Evolutionary conservation across 2,329 filamentous ascomycete genomes (phyloP), one percentile per base, ranked within the genome.

Genomic region (Clarireedia hainanense): DNA sequence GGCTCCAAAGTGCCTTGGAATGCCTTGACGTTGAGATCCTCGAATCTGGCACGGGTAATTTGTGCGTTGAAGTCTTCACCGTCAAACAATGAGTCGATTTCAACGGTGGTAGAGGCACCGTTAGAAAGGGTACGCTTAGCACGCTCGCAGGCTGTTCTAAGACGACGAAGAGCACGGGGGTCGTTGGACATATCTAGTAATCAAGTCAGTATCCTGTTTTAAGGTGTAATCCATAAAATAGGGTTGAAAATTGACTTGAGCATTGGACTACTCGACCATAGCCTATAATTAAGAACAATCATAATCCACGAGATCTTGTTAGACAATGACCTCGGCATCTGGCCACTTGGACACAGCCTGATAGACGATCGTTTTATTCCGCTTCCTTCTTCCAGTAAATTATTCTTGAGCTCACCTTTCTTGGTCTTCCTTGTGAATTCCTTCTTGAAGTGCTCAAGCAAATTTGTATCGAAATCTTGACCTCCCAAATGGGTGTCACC

Each of bases 81-180:
- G 68, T 97, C 94, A 73, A 94, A 97, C 65, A 99, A 87, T 66
- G 92, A 96, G 79, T 97, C 94, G 69, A 97, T 97, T 80, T 99
- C 94, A 68, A 97, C 89, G 68, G 91, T 95, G 70, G 94, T 95
- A 79, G 96, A 91, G 59, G 94, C 92, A 75, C 90, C 92, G 77
- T 91, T 95, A 74, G 94, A 97, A 55, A 97, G 84, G 63, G 94
- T 97, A 78, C 94, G 88, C 90, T 99, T 99, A 77, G 94, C 94
- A 84, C 94, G 92, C 82, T 99, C 94, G 78, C 94, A 97, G 77
- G 92, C 92, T 70, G 94, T 97, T 69, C 94, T 85, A 71, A 99
- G 88, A 80, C 94, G 87, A 73, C 94, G 89, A 63, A 99, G 89
- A 63, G 94, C 94, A 77, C 94, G 89, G 66, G 94, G 77, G 72